Percentiles rank a stretch among this genome's conserved stretches.
These are phyloP conservation scores for Silene conica DNA, from an alignment of 148 eudicot genomes.

Conservation along the genomic window DNA sequence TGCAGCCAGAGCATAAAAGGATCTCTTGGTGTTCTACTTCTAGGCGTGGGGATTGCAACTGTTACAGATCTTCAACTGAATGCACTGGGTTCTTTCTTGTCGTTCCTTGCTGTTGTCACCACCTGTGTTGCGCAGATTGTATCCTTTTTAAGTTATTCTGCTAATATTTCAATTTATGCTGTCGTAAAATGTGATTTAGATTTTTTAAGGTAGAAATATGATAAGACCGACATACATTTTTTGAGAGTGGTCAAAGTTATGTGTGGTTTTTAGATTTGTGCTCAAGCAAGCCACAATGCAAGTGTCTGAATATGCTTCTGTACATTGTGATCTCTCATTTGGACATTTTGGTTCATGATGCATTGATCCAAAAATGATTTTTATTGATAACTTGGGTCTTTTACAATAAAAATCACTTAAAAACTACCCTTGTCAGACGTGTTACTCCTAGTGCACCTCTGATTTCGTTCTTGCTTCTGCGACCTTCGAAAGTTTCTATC, in stretches of 20 bases:
- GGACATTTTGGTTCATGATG: background rate
- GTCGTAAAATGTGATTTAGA: background rate
- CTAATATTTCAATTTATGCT: background rate
- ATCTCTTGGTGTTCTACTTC: constrained; percentile 36
- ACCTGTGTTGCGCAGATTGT: constrained; percentile 47
- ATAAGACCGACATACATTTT: background rate
- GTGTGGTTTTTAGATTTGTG: background rate
- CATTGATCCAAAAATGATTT: no score
- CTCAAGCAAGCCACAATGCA: background rate
- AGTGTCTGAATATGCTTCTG: background rate
- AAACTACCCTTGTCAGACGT: no score
- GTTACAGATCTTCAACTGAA: constrained; percentile 44
- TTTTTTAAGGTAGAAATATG: background rate
- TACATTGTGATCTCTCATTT: background rate
- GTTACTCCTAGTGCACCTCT: no score
- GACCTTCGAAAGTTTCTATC: no score
- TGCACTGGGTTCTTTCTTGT: constrained; percentile 40
- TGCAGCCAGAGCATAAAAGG: constrained; percentile 43
- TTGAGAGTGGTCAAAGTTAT: background rate
- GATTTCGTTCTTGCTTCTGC: no score
- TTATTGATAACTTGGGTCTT: no score
- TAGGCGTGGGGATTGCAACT: constrained; percentile 45
- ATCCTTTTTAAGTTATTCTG: constrained; percentile 26
- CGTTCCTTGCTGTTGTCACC: constrained; percentile 41
- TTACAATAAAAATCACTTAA: no score